Percentiles rank a stretch among this genome's conserved stretches.
Evolutionary conservation across 176 grass and related monocot species (phyloP).

Genomic region (Dendrocalamus sinicus): DNA sequence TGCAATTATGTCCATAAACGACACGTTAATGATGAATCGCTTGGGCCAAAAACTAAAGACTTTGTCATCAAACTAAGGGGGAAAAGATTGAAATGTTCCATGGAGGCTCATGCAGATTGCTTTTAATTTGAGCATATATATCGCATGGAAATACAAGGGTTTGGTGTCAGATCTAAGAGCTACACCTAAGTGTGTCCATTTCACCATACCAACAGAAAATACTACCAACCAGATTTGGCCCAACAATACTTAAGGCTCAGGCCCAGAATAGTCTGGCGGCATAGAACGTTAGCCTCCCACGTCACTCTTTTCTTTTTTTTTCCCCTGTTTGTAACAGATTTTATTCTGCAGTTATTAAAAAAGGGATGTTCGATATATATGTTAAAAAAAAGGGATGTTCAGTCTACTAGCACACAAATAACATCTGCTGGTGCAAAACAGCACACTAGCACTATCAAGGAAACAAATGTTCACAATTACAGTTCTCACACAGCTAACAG

Average conservation of each 20-base stretch:
- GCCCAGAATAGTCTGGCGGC: neutral
- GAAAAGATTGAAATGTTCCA: neutral
- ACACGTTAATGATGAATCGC: too few species aligned
- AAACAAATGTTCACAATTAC: slow-evolving; percentile 37
- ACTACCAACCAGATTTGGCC: neutral
- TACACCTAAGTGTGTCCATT: neutral
- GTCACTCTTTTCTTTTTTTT: neutral
- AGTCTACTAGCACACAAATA: neutral
- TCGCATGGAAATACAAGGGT: neutral
- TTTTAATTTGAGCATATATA: neutral
- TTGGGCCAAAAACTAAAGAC: neutral
- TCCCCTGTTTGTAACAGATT: neutral
- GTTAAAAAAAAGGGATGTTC: neutral
- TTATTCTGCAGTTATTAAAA: neutral
- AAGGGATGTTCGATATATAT: slow-evolving; percentile 1
- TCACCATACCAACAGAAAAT: neutral
- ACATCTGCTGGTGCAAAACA: slow-evolving; percentile 1
- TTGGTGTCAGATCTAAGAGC: neutral
- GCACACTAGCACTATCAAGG: slow-evolving; percentile 6
- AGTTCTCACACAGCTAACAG: slow-evolving; percentile 33
- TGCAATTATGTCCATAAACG: too few species aligned
- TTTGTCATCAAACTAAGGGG: neutral
- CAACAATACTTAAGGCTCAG: neutral
- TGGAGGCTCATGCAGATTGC: neutral
- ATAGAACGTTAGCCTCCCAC: neutral